phyloP scores from a whole-genome alignment of 345 rosid species.

The Bruguiera sexangula region DNA sequence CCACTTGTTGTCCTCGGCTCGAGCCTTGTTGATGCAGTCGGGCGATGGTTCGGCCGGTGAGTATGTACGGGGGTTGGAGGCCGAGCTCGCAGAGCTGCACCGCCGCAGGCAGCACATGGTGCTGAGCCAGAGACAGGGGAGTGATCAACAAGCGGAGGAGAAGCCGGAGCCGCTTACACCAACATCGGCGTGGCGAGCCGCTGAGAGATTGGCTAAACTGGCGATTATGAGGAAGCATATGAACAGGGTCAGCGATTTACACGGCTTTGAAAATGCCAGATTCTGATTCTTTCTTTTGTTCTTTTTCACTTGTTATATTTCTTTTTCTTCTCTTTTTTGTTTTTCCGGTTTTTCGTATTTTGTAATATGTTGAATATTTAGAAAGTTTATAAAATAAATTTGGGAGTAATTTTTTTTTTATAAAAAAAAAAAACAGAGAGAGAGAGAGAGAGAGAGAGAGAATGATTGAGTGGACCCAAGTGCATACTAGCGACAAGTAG shows the following conservation, averaged over 20 bases:
- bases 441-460: neutral
- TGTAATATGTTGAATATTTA: constrained; percentile 31
- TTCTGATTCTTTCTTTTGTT: constrained; percentile 35
- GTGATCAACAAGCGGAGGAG: constrained; percentile 26
- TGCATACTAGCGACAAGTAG: constrained; percentile 28
- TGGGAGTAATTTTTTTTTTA: no score
- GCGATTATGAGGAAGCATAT: constrained; percentile 84
- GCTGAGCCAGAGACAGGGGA: constrained; percentile 22
- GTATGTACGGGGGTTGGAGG: constrained; percentile 53
- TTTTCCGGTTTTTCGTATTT: constrained; percentile 4
- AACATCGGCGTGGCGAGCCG: constrained; percentile 91
- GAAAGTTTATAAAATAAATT: constrained; percentile 5
- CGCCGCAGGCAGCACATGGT: constrained; percentile 29
- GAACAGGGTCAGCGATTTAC: constrained; percentile 93
- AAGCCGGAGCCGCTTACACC: constrained; percentile 73
- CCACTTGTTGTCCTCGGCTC: constrained; percentile 64
- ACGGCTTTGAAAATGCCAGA: constrained; percentile 94
- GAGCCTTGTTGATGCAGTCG: constrained; percentile 55
- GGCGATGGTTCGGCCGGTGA: constrained; percentile 41
- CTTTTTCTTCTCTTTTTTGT: neutral
- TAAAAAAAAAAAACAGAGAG: neutral
- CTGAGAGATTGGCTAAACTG: constrained; percentile 84
- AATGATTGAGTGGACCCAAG: constrained; percentile 13
- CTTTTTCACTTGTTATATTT: no score
- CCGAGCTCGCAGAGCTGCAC: constrained; percentile 58